Evolutionary conservation across 169 alveolate species (phyloP).

Genomic region (Cryptosporidium baileyi): DNA sequence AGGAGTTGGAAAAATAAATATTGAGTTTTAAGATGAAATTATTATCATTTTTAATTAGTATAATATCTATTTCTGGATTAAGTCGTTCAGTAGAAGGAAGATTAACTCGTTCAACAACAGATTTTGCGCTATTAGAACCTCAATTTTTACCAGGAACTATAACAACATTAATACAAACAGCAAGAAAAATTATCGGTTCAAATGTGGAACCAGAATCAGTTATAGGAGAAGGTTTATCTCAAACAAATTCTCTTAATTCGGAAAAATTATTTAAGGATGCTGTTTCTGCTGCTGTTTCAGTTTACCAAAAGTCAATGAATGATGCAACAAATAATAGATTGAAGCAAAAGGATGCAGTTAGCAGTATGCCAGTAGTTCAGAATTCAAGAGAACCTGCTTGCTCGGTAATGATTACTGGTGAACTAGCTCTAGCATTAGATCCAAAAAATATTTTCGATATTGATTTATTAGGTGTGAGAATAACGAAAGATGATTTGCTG

Average conservation of each 20-base stretch:
- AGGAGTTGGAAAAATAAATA: no score
- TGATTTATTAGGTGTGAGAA: constrained; percentile 37
- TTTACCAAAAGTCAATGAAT: constrained; percentile 69
- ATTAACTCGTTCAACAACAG: constrained; percentile 47
- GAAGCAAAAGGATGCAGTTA: constrained; percentile 48
- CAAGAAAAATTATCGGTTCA: constrained; percentile 63
- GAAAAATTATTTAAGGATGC: constrained; percentile 54
- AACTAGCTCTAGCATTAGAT: constrained; percentile 43
- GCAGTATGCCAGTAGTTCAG: constrained; percentile 33
- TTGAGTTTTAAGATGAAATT: no score
- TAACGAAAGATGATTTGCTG: constrained; percentile 38
- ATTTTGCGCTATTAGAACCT: constrained; percentile 48
- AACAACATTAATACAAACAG: constrained; percentile 62
- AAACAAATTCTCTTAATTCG: neutral
- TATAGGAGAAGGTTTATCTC: constrained; percentile 59
- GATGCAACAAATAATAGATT: constrained; percentile 52
- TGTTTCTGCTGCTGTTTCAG: constrained; percentile 57
- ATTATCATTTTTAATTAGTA: neutral
- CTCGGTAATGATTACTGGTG: constrained; percentile 51
- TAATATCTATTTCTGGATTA: neutral
- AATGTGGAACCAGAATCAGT: constrained; percentile 59
- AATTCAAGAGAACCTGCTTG: constrained; percentile 44
- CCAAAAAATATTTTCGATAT: constrained; percentile 48
- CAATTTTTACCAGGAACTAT: constrained; percentile 67
- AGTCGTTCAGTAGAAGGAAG: constrained; percentile 20